Evolutionary conservation across 768 basidiomycete species (phyloP), one percentile per base, ranked within the genome.

Genomic region (Amanita muscaria): DNA sequence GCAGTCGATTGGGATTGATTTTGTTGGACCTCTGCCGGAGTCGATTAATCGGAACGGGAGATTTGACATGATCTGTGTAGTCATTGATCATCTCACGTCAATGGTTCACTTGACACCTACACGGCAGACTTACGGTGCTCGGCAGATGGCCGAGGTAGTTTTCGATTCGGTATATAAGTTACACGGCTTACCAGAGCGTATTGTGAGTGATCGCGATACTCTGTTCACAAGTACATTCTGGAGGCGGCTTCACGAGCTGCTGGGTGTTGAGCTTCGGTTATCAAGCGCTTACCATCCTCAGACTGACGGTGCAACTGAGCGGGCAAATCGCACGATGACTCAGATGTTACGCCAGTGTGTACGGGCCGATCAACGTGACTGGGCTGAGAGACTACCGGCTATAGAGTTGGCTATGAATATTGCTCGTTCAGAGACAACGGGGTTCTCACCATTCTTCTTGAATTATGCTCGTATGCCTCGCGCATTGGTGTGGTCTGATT

Each of bases 181-280:
- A 0, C 69, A 72, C 44, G 69, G 70, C 0, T 42, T 72, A 1
- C 70, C 67, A 1, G 44, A 51, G 2, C 16, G 42, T 0, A 68
- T 75, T 1, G 54, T 74, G 0, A 65, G 62, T 14, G 69, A 74
- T 43, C 50, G 69, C 1, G 69, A 72, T 43, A 47, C 59, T 0
- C 50, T 67, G 3, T 74, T 73, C 52, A 72, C 68, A 0, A 66
- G 66, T 15, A 42, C 34, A 0, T 73, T 73, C 47, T 74, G 71
- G 73, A 40, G 42, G 6, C 53, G 58, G 9, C 49, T 73, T 0
- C 53, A 67, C 45, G 33, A 48, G 29, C 52, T 55, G 5, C 43
- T 65, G 0, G 61, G 62, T 1, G 53, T 55, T 1, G 55, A 63
- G 11, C 53, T 67, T 0, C 38, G 52, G 1, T 61, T 73, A 61